phyloP scores from a whole-genome alignment of 2,329 filamentous ascomycete species.

The Sarocladium oryzae region DNA sequence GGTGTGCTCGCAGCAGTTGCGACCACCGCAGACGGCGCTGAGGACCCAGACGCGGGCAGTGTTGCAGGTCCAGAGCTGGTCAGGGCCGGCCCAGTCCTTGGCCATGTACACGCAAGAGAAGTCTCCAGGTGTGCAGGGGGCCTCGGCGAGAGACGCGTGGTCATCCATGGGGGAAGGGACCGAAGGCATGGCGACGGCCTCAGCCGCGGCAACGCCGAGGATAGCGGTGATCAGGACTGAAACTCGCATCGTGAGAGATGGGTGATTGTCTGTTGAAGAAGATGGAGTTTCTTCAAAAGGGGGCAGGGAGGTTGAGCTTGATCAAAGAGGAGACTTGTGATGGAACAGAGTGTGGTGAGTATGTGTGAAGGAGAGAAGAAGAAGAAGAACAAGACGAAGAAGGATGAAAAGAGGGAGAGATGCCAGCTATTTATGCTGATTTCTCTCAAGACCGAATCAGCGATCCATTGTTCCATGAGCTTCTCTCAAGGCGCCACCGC shows the following conservation, averaged over 20 bases:
- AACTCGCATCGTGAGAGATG: too few species aligned
- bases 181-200: not conserved
- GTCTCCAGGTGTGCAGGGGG: not conserved
- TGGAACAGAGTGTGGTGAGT: not conserved
- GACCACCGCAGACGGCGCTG: constrained; percentile 3
- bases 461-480: too few species aligned
- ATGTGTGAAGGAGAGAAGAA: not conserved
- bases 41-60: not conserved
- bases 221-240: too few species aligned
- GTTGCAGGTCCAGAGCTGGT: constrained; percentile 1
- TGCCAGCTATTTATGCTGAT: too few species aligned
- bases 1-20: not conserved
- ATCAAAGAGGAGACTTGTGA: too few species aligned
- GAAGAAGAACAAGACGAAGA: too few species aligned
- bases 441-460: not conserved
- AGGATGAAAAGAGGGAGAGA: too few species aligned
- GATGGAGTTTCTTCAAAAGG: too few species aligned
- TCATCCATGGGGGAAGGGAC: not conserved
- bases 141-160: not conserved
- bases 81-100: constrained; percentile 6
- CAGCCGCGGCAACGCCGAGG: not conserved
- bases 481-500: too few species aligned
- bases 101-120: not conserved
- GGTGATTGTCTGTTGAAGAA: too few species aligned
- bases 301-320: too few species aligned